phyloP scores from a whole-genome alignment of 139 green algal species.

The Raphidocelis subcapitata region DNA sequence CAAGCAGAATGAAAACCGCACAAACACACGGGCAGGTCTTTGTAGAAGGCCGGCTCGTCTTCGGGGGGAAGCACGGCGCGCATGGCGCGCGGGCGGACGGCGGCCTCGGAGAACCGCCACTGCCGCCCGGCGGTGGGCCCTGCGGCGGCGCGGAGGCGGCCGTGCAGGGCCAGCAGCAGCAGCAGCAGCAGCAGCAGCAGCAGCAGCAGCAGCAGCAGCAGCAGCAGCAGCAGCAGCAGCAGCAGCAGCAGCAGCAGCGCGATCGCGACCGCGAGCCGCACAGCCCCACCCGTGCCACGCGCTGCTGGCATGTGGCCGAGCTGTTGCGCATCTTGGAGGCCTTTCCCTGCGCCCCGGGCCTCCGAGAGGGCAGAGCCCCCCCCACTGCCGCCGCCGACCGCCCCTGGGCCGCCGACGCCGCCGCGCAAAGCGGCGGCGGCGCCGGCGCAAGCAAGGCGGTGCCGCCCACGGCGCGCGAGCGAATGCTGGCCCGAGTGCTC shows the following conservation, averaged over 20 bases:
- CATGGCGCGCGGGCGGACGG: too few relatives aligned
- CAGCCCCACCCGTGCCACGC: constrained; percentile 11
- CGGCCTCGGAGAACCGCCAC: too few relatives aligned
- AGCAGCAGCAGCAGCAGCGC: too few relatives aligned
- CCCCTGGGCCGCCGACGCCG: not conserved
- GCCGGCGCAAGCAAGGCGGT: not conserved
- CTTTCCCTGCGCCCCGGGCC: not conserved
- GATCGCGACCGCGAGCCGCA: too few relatives aligned
- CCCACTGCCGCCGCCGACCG: too few relatives aligned
- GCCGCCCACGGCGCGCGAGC: not conserved
- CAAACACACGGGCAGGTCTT: too few relatives aligned
- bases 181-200: not conserved
- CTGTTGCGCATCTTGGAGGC: constrained; percentile 1
- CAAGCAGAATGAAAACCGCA: too few relatives aligned
- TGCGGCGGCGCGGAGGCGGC: not conserved
- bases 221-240: too few relatives aligned
- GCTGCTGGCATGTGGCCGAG: constrained; percentile 5
- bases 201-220: too few relatives aligned
- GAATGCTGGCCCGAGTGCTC: constrained; percentile 30
- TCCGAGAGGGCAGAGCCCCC: too few relatives aligned
- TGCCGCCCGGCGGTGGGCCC: not conserved
- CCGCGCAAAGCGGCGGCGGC: not conserved
- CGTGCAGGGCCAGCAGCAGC: not conserved
- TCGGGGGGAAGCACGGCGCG: constrained; percentile 15
- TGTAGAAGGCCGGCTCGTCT: constrained; percentile 42